Base-by-base conservation (phyloP, 192 early-diverging fungal species). In the Umbelopsis sp. region DNA sequence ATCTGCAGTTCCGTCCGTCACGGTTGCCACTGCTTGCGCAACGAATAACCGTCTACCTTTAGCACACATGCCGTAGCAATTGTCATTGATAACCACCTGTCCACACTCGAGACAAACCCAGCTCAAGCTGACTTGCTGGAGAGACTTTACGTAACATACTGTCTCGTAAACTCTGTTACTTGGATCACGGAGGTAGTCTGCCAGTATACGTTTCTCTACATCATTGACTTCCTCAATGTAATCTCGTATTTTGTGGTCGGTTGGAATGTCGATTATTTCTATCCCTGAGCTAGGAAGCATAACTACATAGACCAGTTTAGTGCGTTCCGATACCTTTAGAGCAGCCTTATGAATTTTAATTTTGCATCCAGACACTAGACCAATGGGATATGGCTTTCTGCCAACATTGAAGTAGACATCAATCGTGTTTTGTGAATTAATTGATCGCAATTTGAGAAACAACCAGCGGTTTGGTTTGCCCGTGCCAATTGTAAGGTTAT, bases 341-440 rank as follows among this genome's bases (percentile, higher is more conserved):
- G 44, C 45, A 15, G 66, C n/a, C 21, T 68, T 66, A 21, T 48
- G 50, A 7, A 71, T 21, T 18, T 27, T 64, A 1, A 76, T 52
- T 20, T 16, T 50, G 13, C 46, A 46, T 20, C 74, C 74, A 1
- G 69, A 45, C 3, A 76, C 10, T 21, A 76, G 23, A 16, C 74
- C 70, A 4, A 55, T 23, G 25, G 74, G 52, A 48, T 70, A 70
- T 0, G 12, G 35, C 22, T 45, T 25, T 46, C 21, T 35, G 9
- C 16, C 21, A 2, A 66, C 51, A 55, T 71, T 52, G n/a, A 71
- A 35, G 35, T 76, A 76, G 12, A 76, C 22, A 44, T 71, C 74
- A 9, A 71, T 27, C 0, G 49, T 68, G n/a, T 67, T 45, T 20
- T 64, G 47, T 0, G 64, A 35, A 30, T 71, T 45, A 9, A 64